phyloP scores from a whole-genome alignment of 768 basidiomycete species.

The Boletus subcaerulescens region DNA sequence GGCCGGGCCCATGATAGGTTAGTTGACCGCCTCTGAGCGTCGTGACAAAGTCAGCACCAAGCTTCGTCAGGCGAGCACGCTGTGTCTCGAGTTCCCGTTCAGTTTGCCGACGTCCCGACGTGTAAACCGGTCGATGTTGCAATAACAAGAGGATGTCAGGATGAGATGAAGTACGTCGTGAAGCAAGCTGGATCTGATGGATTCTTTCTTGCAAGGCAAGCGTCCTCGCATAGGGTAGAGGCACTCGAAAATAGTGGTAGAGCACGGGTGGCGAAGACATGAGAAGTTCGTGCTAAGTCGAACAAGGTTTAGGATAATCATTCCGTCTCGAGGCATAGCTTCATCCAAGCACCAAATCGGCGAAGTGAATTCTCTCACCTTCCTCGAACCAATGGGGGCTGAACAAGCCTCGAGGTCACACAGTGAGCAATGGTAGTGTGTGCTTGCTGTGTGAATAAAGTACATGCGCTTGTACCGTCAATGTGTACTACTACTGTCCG shows the following conservation, averaged over 20 bases:
- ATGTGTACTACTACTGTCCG: not conserved
- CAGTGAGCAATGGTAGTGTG: not conserved
- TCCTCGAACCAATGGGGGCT: no score
- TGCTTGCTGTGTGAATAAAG: not conserved
- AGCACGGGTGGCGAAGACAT: slow-evolving; percentile 57
- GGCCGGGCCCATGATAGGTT: slow-evolving; percentile 97
- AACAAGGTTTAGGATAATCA: not conserved
- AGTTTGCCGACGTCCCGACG: slow-evolving; percentile 85
- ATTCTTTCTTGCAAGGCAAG: slow-evolving; percentile 70
- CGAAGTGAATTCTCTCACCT: no score
- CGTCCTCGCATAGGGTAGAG: slow-evolving; percentile 71
- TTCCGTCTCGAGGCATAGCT: no score
- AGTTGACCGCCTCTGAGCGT: slow-evolving; percentile 88
- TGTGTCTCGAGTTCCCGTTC: slow-evolving; percentile 58
- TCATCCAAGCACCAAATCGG: no score
- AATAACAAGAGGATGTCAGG: slow-evolving; percentile 72
- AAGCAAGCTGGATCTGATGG: slow-evolving; percentile 60
- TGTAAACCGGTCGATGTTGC: slow-evolving; percentile 93
- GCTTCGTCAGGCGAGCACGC: slow-evolving; percentile 55
- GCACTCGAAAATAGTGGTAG: slow-evolving; percentile 75
- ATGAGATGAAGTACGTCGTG: slow-evolving; percentile 47
- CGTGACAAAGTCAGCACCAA: slow-evolving; percentile 86
- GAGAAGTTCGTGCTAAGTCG: not conserved
- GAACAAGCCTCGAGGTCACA: no score
- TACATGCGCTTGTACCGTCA: no score